These are phyloP conservation scores for Elsinoe ampelina DNA, from an alignment of 2,329 filamentous ascomycete genomes.

Conservation along the genomic window DNA sequence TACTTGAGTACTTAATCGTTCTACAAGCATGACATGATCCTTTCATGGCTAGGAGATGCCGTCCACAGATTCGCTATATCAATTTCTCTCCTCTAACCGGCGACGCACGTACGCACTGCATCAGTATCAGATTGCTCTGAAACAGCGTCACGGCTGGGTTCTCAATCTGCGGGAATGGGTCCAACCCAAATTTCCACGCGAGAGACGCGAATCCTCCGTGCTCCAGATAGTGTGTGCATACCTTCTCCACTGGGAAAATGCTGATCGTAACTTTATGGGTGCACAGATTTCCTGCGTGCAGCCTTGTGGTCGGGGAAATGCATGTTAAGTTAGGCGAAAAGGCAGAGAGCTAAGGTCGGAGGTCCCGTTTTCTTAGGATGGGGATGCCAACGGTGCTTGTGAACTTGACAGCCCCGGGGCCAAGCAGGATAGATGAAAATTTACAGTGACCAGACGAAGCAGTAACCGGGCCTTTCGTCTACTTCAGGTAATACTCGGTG, in stretches of 20 bases:
- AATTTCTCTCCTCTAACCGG: not conserved
- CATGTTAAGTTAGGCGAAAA: not conserved
- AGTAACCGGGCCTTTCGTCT: no score
- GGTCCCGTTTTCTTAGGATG: not conserved
- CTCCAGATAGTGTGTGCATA: not conserved
- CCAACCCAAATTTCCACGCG: conserved; percentile 4
- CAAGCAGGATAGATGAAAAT: no score
- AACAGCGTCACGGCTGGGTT: not conserved
- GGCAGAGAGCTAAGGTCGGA: not conserved
- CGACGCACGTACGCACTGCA: no score
- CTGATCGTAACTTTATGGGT: no score
- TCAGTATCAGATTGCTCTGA: not conserved
- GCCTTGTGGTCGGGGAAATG: not conserved
- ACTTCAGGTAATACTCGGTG: no score
- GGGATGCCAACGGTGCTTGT: not conserved
- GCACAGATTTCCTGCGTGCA: no score
- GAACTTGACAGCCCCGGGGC: no score
- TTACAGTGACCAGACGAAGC: no score
- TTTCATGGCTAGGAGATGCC: not conserved
- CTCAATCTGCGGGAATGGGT: conserved; percentile 2
- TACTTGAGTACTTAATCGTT: no score
- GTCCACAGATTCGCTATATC: not conserved
- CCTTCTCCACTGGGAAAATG: no score
- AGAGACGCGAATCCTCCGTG: conserved; percentile 4
- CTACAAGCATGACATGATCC: no score